A percentile compares a stretch with the other conserved stretches of the same genome.
Evolutionary conservation across 2,329 filamentous ascomycete species (phyloP).

Genomic region (Epichloe hybrida): DNA sequence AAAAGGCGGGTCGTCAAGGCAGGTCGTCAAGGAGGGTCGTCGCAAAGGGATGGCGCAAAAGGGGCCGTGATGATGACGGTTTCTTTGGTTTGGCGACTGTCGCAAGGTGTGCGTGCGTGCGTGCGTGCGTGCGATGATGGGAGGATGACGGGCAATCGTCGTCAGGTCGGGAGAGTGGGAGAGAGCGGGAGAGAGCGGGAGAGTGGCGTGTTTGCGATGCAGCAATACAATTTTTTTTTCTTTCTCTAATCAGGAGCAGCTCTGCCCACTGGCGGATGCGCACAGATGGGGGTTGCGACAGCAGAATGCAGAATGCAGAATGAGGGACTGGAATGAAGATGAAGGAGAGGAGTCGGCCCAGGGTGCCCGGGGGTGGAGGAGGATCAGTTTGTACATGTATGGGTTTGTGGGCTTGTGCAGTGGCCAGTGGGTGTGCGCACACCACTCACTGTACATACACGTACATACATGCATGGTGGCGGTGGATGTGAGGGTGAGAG

Average conservation of each 20-base stretch:
- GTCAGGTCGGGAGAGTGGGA: too few species aligned
- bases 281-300: constrained; percentile 9
- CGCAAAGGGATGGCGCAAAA: background rate
- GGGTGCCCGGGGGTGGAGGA: constrained; percentile 4
- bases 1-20: background rate
- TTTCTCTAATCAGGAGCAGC: constrained; percentile 1
- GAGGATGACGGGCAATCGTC: too few species aligned
- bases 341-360: constrained; percentile 14
- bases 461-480: too few species aligned
- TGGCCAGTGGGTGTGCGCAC: too few species aligned
- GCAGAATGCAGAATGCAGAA: constrained; percentile 19
- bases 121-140: background rate
- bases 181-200: too few species aligned
- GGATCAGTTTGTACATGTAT: constrained; percentile 6
- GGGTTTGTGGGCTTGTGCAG: too few species aligned
- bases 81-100: background rate
- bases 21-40: background rate
- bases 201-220: background rate
- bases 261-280: constrained; percentile 6
- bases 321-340: constrained; percentile 18
- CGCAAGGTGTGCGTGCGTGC: background rate
- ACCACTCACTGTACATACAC: too few species aligned
- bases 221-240: background rate
- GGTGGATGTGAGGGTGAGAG: too few species aligned
- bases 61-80: background rate